Evolutionary conservation across 2,329 filamentous ascomycete species (phyloP), one percentile per base, ranked within the genome.

Genomic region (Ascosphaera apis): DNA sequence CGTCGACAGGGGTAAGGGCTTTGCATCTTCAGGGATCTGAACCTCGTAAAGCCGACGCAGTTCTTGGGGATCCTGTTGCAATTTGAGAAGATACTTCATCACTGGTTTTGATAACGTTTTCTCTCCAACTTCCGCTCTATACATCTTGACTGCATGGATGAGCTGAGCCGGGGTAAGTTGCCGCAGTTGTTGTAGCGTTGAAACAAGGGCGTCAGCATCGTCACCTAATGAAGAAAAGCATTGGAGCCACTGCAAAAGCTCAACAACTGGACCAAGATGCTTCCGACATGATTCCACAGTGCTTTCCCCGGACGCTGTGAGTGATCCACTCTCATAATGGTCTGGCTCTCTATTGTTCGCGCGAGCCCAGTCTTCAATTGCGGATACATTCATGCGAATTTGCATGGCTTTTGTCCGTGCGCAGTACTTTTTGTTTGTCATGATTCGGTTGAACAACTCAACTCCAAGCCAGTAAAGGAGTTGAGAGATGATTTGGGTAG

Each of bases 331-430:
- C 53, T 98, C 86, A 52, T 82, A 95, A 55, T 95, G 86, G 50
- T 95, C 88, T 1, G 88, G 83, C 45, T 91, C 76, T 18, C 88
- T 72, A 52, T 92, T 95, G 56, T 98, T 98, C 12, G 71, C 67
- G 19, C 86, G 69, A 1, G 88, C 86, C 88, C 88, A 98, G 50
- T 98, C 88, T 54, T 98, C 88, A 15, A 98, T 62, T 5, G 75
- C 76, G 0, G 88, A 95, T 4, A 98, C 73, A 52, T 98, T 98
- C 84, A 98, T 95, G 44, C 88, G 80, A 46, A 98, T 95, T 53
- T 98, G 88, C 88, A 98, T 98, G 3, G 88, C 88, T 55, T 98
- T 98, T 13, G 88, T 98, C 36, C 88, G 70, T 4, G 88, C 86
- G 7, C 98, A 65, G 49, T 93, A 98, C 52, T 86, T 84, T 43